Evolutionary conservation across 179 eudicot genomes (phyloP).

Genomic region (Corrigiola litoralis): DNA sequence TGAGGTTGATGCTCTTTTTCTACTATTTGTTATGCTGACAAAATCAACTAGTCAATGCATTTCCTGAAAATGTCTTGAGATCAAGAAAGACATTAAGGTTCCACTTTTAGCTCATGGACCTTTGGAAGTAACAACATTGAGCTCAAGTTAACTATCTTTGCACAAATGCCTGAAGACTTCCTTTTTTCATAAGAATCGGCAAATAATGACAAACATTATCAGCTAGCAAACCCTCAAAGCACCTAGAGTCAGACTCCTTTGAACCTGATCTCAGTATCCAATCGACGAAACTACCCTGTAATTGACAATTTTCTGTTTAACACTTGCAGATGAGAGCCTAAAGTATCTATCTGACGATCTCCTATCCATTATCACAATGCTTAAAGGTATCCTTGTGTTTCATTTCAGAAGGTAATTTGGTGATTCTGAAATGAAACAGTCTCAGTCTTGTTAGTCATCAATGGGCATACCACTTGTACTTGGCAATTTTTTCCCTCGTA

Average conservation of each 20-base stretch:
- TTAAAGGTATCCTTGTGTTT: too few species aligned
- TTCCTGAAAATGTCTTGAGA: neutral
- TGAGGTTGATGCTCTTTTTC: too few species aligned
- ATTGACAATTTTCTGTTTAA: neutral
- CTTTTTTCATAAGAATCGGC: neutral
- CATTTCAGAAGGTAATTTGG: too few species aligned
- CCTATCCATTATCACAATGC: too few species aligned
- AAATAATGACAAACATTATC: conserved; percentile 6
- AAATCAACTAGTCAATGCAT: neutral
- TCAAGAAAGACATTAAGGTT: neutral
- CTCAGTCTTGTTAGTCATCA: too few species aligned
- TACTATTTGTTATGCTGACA: neutral
- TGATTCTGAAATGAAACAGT: too few species aligned
- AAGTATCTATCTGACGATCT: too few species aligned
- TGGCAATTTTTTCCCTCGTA: conserved; percentile 61
- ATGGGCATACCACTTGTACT: conserved; percentile 42
- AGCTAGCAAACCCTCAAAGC: conserved; percentile 13
- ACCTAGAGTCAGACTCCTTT: conserved; percentile 24
- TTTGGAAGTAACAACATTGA: too few species aligned
- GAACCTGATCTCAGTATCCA: conserved; percentile 12
- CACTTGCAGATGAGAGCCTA: neutral
- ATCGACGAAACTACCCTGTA: neutral
- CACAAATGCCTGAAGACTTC: conserved; percentile 1
- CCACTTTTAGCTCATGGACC: neutral
- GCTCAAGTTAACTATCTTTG: too few species aligned